A percentile compares a stretch with the other conserved stretches of the same genome.
Conservation (phyloP, 2,329 filamentous ascomycete species). For the Neophaeococcomyces aloes region DNA sequence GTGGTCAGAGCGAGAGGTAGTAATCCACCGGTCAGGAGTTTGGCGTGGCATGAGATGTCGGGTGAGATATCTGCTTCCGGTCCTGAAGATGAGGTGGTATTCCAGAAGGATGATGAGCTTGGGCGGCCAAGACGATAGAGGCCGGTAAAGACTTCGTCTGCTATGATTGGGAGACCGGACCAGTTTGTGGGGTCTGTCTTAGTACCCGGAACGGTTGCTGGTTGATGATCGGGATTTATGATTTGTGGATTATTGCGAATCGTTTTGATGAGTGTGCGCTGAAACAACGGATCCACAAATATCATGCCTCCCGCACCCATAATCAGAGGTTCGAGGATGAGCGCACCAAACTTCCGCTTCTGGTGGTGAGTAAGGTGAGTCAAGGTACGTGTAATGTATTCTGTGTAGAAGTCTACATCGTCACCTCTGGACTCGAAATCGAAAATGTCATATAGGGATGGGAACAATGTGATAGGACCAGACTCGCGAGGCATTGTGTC, state of each 20-base stretch:
- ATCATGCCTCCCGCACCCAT: conserved; percentile 78
- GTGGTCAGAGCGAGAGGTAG: conserved; percentile 67
- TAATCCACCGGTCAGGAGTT: conserved; percentile 70
- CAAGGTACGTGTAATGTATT: conserved; percentile 49
- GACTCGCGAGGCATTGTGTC: conserved; percentile 29
- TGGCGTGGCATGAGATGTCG: conserved; percentile 72
- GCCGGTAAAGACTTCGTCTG: conserved; percentile 82
- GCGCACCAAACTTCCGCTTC: conserved; percentile 60
- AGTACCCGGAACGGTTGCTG: conserved; percentile 14
- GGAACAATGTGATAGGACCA: conserved; percentile 31
- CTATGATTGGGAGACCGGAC: conserved; percentile 66
- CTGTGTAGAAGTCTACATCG: conserved; percentile 44
- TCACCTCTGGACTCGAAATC: conserved; percentile 43
- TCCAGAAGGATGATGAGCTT: conserved; percentile 58
- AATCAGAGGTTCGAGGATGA: conserved; percentile 71
- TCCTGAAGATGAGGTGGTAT: conserved; percentile 1
- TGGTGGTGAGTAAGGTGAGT: conserved; percentile 42
- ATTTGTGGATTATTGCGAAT: conserved; percentile 51
- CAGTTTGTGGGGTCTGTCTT: conserved; percentile 36
- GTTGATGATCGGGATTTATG: conserved; percentile 33
- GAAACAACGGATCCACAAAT: conserved; percentile 74
- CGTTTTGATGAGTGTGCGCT: conserved; percentile 57
- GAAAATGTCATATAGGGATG: conserved; percentile 48
- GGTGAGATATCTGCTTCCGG: conserved; percentile 41
- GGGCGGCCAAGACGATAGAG: conserved; percentile 69